These are phyloP conservation scores for Lobulomyces angularis DNA, from an alignment of 192 early-diverging fungal genomes.

Conservation along the genomic window DNA sequence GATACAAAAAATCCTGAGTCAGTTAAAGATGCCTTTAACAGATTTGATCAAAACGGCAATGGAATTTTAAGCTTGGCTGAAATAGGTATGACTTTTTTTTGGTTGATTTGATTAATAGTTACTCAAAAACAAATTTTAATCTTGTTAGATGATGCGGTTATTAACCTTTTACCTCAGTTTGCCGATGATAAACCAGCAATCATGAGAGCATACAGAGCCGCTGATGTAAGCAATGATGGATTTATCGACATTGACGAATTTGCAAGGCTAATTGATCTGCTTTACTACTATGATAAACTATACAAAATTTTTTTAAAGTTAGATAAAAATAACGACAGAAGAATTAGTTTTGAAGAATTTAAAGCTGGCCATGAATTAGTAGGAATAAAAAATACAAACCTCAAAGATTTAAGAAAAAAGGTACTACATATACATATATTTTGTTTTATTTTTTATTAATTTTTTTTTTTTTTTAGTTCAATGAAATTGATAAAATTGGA, in stretches of 20 bases:
- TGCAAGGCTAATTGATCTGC: slow-evolving; percentile 6
- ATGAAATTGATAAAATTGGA: too few species aligned
- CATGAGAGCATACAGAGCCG: slow-evolving; percentile 23
- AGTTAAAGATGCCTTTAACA: slow-evolving; percentile 13
- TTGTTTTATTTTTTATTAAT: too few species aligned
- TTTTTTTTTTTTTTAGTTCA: too few species aligned
- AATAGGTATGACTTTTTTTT: slow-evolving; percentile 6
- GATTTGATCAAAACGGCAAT: slow-evolving; percentile 21
- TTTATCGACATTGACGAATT: slow-evolving; percentile 19
- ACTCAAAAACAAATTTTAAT: too few species aligned
- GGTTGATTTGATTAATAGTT: neutral
- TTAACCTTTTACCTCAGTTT: slow-evolving; percentile 7
- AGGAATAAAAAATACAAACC: too few species aligned
- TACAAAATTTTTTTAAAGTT: slow-evolving; percentile 14
- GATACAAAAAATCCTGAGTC: too few species aligned
- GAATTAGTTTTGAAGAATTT: slow-evolving; percentile 17
- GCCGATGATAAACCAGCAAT: slow-evolving; percentile 19
- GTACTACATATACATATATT: too few species aligned
- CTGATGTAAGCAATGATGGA: slow-evolving; percentile 17
- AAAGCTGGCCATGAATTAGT: too few species aligned
- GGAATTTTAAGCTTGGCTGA: slow-evolving; percentile 21
- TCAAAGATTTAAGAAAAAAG: too few species aligned
- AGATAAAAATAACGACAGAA: slow-evolving; percentile 16
- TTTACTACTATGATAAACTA: slow-evolving; percentile 12
- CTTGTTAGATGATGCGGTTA: slow-evolving; percentile 8